Percentiles rank a stretch among this genome's conserved stretches.
Evolutionary conservation across 306 rosid species (phyloP).

Genomic region (Sphenostylis stenocarpa): DNA sequence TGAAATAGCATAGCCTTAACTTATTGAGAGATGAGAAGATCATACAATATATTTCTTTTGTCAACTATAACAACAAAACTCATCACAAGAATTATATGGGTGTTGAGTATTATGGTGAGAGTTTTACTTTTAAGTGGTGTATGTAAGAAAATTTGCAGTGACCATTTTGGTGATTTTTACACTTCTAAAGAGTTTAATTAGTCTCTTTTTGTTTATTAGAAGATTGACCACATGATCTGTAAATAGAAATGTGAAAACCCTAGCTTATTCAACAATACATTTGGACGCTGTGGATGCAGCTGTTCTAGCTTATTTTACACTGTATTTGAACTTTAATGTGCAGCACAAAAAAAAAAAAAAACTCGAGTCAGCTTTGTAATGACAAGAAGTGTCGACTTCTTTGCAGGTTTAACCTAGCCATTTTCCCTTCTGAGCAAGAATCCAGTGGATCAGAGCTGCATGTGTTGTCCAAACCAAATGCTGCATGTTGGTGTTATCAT

Average conservation of each 20-base stretch:
- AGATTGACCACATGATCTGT: background rate
- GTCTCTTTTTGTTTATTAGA: background rate
- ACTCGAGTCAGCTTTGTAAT: background rate
- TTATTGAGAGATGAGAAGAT: background rate
- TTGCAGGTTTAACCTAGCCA: slow-evolving; percentile 3
- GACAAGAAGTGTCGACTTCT: background rate
- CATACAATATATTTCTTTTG: background rate
- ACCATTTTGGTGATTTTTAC: background rate
- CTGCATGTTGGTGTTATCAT: background rate
- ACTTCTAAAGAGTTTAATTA: background rate
- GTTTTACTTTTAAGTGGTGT: background rate
- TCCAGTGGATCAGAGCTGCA: background rate
- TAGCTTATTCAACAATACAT: background rate
- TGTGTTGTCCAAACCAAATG: background rate
- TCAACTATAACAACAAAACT: background rate
- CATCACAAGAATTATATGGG: background rate
- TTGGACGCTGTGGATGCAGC: background rate
- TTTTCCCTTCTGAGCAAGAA: slow-evolving; percentile 26
- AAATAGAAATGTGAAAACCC: background rate
- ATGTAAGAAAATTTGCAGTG: background rate
- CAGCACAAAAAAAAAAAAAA: background rate
- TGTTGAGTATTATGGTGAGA: background rate
- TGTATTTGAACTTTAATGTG: background rate
- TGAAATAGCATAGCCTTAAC: background rate
- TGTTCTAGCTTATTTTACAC: background rate